A percentile compares a stretch with the other conserved stretches of the same genome.
phyloP scores from a whole-genome alignment of 2,329 filamentous ascomycete species.

The Penicillium sp. region DNA sequence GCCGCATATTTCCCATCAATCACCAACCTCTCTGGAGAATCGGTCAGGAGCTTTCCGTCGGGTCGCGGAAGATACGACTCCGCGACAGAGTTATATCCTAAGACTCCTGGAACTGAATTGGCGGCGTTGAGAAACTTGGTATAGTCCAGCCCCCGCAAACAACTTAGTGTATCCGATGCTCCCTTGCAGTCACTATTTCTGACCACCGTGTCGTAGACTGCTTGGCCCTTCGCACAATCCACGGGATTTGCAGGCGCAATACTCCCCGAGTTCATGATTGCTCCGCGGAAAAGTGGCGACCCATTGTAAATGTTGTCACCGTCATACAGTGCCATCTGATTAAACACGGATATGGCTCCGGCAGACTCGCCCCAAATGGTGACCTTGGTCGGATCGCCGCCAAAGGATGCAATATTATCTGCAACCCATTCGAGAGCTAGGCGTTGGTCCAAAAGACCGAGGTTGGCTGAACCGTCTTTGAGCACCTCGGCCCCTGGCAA shows the following conservation, averaged over 20 bases:
- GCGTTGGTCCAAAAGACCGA: constrained; percentile 72
- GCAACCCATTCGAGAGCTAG: constrained; percentile 74
- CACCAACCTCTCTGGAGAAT: constrained; percentile 63
- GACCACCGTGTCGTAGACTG: constrained; percentile 52
- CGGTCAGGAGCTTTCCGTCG: constrained; percentile 63
- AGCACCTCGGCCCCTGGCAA: constrained; percentile 68
- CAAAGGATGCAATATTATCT: constrained; percentile 75
- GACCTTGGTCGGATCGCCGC: constrained; percentile 75
- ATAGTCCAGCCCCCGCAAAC: constrained; percentile 51
- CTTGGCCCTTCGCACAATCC: constrained; percentile 66
- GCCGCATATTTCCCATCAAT: constrained; percentile 56
- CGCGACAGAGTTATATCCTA: constrained; percentile 68
- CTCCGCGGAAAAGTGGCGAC: constrained; percentile 71
- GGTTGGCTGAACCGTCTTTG: constrained; percentile 66
- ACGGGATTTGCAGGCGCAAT: constrained; percentile 63
- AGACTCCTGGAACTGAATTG: constrained; percentile 68
- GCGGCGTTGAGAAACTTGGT: constrained; percentile 59
- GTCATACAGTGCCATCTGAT: constrained; percentile 74
- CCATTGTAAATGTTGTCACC: constrained; percentile 75
- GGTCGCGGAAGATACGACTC: constrained; percentile 75
- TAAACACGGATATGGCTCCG: constrained; percentile 70
- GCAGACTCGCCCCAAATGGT: constrained; percentile 78
- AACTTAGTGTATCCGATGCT: constrained; percentile 47
- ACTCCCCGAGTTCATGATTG: constrained; percentile 75
- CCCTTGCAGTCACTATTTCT: constrained; percentile 47